phyloP scores from a whole-genome alignment of 164 flowering plant species.

The Amborella trichopoda region DNA sequence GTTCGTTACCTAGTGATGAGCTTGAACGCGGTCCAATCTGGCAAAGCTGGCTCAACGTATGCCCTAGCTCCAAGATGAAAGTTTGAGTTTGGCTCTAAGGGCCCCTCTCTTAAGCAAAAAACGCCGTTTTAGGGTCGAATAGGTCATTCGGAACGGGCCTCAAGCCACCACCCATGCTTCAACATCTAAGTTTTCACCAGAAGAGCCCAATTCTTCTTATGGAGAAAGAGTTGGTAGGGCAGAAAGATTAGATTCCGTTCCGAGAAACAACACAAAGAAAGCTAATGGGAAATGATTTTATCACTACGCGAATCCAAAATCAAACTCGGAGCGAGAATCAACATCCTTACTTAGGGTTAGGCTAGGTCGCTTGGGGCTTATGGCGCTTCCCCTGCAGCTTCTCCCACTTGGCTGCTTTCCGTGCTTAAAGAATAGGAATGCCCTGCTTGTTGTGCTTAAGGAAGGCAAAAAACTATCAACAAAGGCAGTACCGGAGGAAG shows the following conservation, averaged over 20 bases:
- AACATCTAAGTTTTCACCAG: no score
- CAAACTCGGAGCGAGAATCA: constrained; percentile 1
- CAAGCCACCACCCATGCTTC: no score
- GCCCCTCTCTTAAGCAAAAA: no score
- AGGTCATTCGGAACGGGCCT: no score
- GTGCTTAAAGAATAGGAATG: no score
- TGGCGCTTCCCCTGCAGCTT: no score
- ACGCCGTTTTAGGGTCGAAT: no score
- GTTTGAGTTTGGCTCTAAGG: neutral
- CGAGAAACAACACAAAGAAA: no score
- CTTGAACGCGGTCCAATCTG: neutral
- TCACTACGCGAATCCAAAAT: neutral
- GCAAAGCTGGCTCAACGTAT: neutral
- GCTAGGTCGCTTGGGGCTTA: no score
- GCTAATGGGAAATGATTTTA: neutral
- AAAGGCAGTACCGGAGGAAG: neutral
- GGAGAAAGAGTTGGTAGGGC: neutral
- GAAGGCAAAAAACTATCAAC: neutral
- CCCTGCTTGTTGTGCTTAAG: neutral
- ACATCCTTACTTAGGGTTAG: neutral
- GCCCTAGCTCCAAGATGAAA: neutral
- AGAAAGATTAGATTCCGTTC: neutral
- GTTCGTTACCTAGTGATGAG: no score
- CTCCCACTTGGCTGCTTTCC: no score
- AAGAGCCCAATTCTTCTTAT: neutral